These are phyloP conservation scores for Mortierella sp. DNA, from an alignment of 371 early-diverging fungal genomes.

Conservation along the genomic window DNA sequence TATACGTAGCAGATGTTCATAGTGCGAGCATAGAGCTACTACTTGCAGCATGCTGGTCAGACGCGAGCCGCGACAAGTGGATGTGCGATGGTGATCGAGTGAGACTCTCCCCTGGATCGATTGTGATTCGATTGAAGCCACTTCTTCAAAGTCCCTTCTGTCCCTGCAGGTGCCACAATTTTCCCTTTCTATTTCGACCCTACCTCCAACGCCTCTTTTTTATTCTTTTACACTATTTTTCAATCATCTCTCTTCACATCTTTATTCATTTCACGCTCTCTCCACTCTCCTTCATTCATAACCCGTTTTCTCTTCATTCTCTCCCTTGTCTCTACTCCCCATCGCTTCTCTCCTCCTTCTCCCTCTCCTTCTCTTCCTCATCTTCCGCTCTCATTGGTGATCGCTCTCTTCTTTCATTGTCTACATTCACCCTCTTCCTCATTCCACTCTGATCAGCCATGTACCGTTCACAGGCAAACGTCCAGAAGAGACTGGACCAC, in stretches of 20 bases:
- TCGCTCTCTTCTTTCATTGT: not conserved
- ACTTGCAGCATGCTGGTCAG: not conserved
- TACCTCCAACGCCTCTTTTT: not conserved
- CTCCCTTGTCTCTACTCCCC: not conserved
- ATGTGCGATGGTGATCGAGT: not conserved
- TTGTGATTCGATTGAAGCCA: not conserved
- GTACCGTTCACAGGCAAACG: conserved; percentile 49
- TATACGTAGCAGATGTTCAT: too few species aligned
- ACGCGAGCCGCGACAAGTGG: not conserved
- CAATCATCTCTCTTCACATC: not conserved
- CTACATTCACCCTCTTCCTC: not conserved
- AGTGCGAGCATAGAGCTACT: too few species aligned
- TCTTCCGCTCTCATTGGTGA: not conserved
- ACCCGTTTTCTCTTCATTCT: conserved; percentile 4
- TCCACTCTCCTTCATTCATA: not conserved
- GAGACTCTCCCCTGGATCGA: not conserved
- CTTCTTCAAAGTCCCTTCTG: not conserved
- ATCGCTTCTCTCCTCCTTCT: not conserved
- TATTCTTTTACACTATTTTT: not conserved
- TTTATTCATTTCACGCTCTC: not conserved
- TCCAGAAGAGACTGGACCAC: conserved; percentile 76
- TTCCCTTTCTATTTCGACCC: not conserved
- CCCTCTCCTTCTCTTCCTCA: not conserved
- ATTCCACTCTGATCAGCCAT: conserved; percentile 1
- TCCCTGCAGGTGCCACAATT: not conserved